These are phyloP conservation scores for Aspergillus sergii DNA, from an alignment of 2,329 filamentous ascomycete genomes.

Conservation along the genomic window DNA sequence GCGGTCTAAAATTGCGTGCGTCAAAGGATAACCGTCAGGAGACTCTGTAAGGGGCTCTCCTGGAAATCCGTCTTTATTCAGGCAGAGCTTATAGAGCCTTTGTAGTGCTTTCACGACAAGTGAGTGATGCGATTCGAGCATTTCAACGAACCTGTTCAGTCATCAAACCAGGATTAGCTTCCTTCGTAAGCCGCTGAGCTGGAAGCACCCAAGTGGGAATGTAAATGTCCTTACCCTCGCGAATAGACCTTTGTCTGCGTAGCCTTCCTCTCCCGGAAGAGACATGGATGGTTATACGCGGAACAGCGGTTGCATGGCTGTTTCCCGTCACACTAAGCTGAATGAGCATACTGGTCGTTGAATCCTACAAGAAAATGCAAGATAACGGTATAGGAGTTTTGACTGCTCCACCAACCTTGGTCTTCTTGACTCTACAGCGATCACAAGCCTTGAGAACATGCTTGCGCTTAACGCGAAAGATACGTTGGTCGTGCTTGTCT, in stretches of 20 bases:
- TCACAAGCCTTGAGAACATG: constrained; percentile 50
- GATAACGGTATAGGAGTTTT: constrained; percentile 2
- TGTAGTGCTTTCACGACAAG: constrained; percentile 47
- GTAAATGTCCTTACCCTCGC: constrained; percentile 36
- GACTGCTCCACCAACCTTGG: constrained; percentile 38
- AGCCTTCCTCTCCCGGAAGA: constrained; percentile 48
- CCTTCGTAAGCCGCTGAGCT: not conserved
- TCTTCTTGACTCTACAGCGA: constrained; percentile 50
- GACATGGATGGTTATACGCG: constrained; percentile 46
- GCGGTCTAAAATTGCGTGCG: constrained; percentile 46
- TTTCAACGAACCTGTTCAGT: constrained; percentile 44
- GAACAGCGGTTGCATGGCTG: constrained; percentile 49
- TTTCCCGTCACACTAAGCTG: constrained; percentile 46
- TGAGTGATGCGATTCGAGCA: constrained; percentile 48
- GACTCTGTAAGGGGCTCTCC: constrained; percentile 44
- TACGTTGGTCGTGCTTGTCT: constrained; percentile 40
- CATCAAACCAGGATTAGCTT: constrained; percentile 6
- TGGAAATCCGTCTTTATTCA: constrained; percentile 47
- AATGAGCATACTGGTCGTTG: constrained; percentile 19
- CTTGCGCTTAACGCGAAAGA: constrained; percentile 48
- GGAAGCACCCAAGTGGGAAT: not conserved
- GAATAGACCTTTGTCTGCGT: constrained; percentile 49
- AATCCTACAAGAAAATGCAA: constrained; percentile 6
- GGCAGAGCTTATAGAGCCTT: constrained; percentile 44
- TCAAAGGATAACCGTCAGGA: constrained; percentile 44